Conservation (phyloP, 768 basidiomycete species). For the Hypholoma fasciculare region DNA sequence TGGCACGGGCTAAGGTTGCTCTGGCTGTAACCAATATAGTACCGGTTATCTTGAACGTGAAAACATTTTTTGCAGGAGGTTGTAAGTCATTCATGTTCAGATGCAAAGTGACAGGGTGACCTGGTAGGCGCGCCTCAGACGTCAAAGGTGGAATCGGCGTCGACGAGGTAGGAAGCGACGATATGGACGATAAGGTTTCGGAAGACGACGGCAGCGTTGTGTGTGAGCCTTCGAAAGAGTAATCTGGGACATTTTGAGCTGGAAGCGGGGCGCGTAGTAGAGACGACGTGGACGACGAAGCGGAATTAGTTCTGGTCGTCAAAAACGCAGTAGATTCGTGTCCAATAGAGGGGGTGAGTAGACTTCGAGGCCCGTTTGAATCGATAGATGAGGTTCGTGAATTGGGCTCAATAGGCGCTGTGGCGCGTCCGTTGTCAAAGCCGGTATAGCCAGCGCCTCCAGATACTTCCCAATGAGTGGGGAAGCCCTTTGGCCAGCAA, state of each 20-base stretch:
- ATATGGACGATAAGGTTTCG: constrained; percentile 46
- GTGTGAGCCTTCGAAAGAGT: constrained; percentile 68
- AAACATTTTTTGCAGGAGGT: constrained; percentile 60
- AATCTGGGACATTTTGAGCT: constrained; percentile 60
- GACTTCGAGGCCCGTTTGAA: constrained; percentile 29
- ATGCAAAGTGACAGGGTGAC: constrained; percentile 68
- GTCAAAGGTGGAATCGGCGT: constrained; percentile 16
- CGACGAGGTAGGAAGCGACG: constrained; percentile 45
- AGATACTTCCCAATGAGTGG: constrained; percentile 57
- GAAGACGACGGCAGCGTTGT: constrained; percentile 34
- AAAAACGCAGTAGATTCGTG: constrained; percentile 12
- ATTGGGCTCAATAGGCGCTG: constrained; percentile 19
- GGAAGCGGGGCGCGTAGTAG: constrained; percentile 78
- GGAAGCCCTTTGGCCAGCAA: constrained; percentile 56
- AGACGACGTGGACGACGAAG: constrained; percentile 55
- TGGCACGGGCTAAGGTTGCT: constrained; percentile 26
- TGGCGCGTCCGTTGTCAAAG: constrained; percentile 53
- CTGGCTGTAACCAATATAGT: constrained; percentile 61
- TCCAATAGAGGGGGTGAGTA: constrained; percentile 15
- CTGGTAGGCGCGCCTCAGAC: constrained; percentile 42
- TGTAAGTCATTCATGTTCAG: constrained; percentile 79
- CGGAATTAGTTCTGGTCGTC: constrained; percentile 38
- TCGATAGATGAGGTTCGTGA: constrained; percentile 55
- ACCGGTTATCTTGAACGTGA: constrained; percentile 68
- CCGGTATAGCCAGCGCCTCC: constrained; percentile 75